Evolutionary conservation across 176 grass and related monocot genomes (phyloP), one percentile per base, ranked within the genome.

Genomic region (Ampelocalamus luodianensis): DNA sequence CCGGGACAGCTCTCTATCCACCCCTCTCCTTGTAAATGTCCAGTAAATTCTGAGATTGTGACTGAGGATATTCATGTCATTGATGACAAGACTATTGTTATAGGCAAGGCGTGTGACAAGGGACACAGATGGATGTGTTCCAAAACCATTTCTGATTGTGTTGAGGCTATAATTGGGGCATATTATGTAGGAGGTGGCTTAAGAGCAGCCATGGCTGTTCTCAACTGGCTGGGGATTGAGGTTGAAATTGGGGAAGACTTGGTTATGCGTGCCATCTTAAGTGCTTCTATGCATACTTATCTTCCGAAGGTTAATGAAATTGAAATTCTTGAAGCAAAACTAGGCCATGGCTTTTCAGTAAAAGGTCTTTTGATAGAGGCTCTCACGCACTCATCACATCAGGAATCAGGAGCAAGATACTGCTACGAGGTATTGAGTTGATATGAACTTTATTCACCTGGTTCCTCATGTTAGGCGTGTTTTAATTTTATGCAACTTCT

Each of bases 81-180:
- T 73, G 68, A 83, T 72, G 77, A 89, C 65, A 60, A 60, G 58
- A 60, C 86, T 80, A 84, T 91, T 72, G 74, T 93, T 77, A 85
- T 95, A 70, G 96, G 96, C 68, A 95, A 98, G 83, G 61, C 90
- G 3, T 98, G 96, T 78, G 96, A 98, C 54, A 84, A 78, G 86
- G 96, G 96, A 49, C 96, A 98, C 88, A 71, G 93, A 48, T 95
- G 96, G 96, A 89, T 98, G 50, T 98, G 96, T 81, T 98, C 96
- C 40, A 98, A 98, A 85, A 98, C 96, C 44, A 88, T 98, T 78
- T 85, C 96, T 77, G 96, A 98, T 82, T 98, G 96, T 78, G 93
- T 88, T 45, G 93, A 98, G 83, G 89, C 93, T 72, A 44, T 98
- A 64, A 95, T 98, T 85, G 96, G 96, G 63, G 96, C 96, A 77